Evolutionary conservation across 2,329 filamentous ascomycete genomes (phyloP).

Genomic region (Juglanconis sp.): DNA sequence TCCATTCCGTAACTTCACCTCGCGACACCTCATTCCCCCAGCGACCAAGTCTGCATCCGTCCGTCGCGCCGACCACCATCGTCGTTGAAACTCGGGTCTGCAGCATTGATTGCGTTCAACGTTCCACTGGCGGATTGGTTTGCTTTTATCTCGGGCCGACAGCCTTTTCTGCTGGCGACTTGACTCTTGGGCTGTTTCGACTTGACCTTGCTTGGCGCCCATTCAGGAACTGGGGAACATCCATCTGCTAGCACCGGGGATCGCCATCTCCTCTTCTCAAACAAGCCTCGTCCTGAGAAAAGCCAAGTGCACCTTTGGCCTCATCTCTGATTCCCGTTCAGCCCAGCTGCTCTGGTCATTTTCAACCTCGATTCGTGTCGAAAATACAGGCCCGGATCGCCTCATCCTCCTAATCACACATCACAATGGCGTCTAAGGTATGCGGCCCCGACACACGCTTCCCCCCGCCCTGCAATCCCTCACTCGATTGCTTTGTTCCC

Average conservation of each 20-base stretch:
- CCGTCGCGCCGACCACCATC: background rate
- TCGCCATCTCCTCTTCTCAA: slow-evolving; percentile 10
- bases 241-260: background rate
- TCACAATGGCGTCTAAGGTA: slow-evolving; percentile 40
- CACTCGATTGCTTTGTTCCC: slow-evolving; percentile 1
- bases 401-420: slow-evolving; percentile 15
- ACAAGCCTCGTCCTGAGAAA: background rate
- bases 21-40: slow-evolving; percentile 6
- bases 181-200: slow-evolving; percentile 8
- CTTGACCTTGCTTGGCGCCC: slow-evolving; percentile 14
- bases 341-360: slow-evolving; percentile 20
- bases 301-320: background rate
- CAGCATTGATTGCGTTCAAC: background rate
- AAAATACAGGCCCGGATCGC: slow-evolving; percentile 12
- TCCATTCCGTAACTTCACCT: background rate
- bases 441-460: slow-evolving; percentile 17
- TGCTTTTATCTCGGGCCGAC: background rate
- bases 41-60: background rate
- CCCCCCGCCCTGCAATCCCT: background rate
- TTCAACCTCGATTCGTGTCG: slow-evolving; percentile 10
- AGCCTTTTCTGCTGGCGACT: background rate
- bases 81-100: background rate
- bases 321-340: slow-evolving; percentile 11
- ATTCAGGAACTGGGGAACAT: background rate
- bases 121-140: background rate